These are phyloP conservation scores for Pyrus communis DNA, from an alignment of 306 rosid species.

Conservation along the genomic window DNA sequence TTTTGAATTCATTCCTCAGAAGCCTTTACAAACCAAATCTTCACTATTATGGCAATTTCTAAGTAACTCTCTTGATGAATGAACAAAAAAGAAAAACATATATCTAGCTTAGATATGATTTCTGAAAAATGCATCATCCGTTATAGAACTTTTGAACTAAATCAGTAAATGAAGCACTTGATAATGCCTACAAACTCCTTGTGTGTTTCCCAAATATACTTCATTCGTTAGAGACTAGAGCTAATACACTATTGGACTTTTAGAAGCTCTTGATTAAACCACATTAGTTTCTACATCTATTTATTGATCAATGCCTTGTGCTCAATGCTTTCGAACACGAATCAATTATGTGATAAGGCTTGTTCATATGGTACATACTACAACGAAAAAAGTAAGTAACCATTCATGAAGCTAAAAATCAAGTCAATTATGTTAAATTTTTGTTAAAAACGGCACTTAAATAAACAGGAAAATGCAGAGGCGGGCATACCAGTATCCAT, in stretches of 20 bases:
- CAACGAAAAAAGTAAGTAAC: neutral
- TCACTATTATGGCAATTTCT: neutral
- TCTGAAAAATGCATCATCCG: neutral
- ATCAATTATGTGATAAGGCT: neutral
- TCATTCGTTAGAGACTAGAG: neutral
- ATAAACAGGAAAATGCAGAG: neutral
- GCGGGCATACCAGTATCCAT: neutral
- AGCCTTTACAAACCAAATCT: neutral
- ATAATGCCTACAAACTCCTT: neutral
- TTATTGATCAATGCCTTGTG: neutral
- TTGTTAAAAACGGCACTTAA: neutral
- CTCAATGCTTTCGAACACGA: neutral
- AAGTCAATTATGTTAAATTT: neutral
- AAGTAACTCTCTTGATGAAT: neutral
- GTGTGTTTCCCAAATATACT: neutral
- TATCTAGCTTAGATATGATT: neutral
- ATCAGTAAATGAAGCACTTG: neutral
- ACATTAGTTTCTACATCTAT: neutral
- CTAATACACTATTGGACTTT: neutral
- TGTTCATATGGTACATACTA: neutral
- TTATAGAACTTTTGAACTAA: neutral
- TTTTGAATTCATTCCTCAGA: neutral
- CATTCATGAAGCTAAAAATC: neutral
- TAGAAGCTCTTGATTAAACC: neutral
- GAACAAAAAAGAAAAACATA: neutral